Evolutionary conservation across 345 rosid genomes (phyloP).

Genomic region (Gossypium rotundifolium): DNA sequence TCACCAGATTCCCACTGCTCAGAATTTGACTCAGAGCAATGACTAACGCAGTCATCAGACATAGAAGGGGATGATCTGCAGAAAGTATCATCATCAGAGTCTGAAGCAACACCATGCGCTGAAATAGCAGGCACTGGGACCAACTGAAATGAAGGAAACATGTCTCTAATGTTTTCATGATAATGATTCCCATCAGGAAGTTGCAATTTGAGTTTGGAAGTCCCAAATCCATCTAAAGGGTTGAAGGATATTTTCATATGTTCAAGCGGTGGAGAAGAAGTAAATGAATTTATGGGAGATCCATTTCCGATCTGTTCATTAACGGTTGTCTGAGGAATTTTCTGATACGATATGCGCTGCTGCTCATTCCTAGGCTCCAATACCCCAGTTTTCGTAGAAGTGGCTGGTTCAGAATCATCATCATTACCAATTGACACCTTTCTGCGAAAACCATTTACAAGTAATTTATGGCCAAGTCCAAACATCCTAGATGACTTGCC

Average conservation of each 20-base stretch:
- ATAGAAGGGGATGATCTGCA: slow-evolving; percentile 69
- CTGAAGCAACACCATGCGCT: slow-evolving; percentile 32
- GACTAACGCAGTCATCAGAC: slow-evolving; percentile 63
- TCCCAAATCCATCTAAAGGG: slow-evolving; percentile 51
- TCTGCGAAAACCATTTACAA: slow-evolving; percentile 52
- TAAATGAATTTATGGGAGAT: slow-evolving; percentile 36
- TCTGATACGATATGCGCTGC: slow-evolving; percentile 19
- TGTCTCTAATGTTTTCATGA: slow-evolving; percentile 36
- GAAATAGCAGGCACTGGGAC: slow-evolving; percentile 55
- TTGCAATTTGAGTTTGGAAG: slow-evolving; percentile 61
- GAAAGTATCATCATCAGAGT: slow-evolving; percentile 81
- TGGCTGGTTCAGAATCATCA: slow-evolving; percentile 31
- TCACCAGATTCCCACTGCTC: slow-evolving; percentile 82
- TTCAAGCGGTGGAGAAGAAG: slow-evolving; percentile 85
- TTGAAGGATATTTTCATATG: slow-evolving; percentile 89
- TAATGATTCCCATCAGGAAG: slow-evolving; percentile 46
- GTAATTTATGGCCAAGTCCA: slow-evolving; percentile 63
- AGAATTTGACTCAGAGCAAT: slow-evolving; percentile 59
- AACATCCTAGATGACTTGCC: slow-evolving; percentile 43
- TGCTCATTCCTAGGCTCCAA: slow-evolving; percentile 28
- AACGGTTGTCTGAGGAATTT: slow-evolving; percentile 18
- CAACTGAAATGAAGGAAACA: slow-evolving; percentile 82
- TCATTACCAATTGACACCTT: slow-evolving; percentile 39
- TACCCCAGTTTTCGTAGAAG: slow-evolving; percentile 25
- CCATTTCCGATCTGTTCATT: slow-evolving; percentile 32